phyloP scores from a whole-genome alignment of 352 stramenopile species.

The Pythium insidiosum region DNA sequence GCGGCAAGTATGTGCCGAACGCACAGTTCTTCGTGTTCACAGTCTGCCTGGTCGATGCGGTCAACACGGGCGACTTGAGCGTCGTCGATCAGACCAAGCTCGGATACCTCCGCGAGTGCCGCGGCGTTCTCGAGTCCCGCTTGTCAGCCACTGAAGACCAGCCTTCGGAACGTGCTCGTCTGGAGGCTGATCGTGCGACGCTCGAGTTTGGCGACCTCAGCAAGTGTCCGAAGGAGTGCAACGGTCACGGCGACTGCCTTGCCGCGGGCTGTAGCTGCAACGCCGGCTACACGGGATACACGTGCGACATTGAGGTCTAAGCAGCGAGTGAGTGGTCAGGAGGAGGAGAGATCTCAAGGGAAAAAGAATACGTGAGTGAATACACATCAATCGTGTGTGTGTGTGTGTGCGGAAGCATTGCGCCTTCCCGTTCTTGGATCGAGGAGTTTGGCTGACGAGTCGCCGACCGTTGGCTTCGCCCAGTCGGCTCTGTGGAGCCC shows the following conservation, averaged over 20 bases:
- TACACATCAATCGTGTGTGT: too few relatives aligned
- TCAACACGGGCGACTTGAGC: slow-evolving; percentile 11
- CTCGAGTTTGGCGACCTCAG: slow-evolving; percentile 8
- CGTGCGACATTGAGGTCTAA: slow-evolving; percentile 1
- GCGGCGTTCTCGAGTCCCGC: slow-evolving; percentile 11
- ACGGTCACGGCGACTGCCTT: slow-evolving; percentile 5
- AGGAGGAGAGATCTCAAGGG: too few relatives aligned
- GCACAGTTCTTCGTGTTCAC: slow-evolving; percentile 11
- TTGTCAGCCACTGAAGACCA: slow-evolving; percentile 7
- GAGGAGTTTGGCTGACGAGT: too few relatives aligned
- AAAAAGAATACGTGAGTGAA: too few relatives aligned
- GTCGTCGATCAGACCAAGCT: slow-evolving; percentile 18
- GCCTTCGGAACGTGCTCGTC: background rate
- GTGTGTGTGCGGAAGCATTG: too few relatives aligned
- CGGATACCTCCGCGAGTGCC: slow-evolving; percentile 19
- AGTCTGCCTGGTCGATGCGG: slow-evolving; percentile 11
- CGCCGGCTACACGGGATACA: slow-evolving; percentile 8
- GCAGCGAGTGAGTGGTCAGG: background rate
- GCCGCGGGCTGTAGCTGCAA: slow-evolving; percentile 5
- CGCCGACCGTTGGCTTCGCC: too few relatives aligned
- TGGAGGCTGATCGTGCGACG: slow-evolving; percentile 4
- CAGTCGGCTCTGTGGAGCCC: too few relatives aligned
- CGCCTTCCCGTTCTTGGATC: too few relatives aligned
- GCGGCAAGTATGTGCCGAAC: slow-evolving; percentile 12
- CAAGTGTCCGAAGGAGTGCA: slow-evolving; percentile 2